Base-by-base conservation (phyloP, 441 rosid genomes). In the Macaranga tanarius region DNA sequence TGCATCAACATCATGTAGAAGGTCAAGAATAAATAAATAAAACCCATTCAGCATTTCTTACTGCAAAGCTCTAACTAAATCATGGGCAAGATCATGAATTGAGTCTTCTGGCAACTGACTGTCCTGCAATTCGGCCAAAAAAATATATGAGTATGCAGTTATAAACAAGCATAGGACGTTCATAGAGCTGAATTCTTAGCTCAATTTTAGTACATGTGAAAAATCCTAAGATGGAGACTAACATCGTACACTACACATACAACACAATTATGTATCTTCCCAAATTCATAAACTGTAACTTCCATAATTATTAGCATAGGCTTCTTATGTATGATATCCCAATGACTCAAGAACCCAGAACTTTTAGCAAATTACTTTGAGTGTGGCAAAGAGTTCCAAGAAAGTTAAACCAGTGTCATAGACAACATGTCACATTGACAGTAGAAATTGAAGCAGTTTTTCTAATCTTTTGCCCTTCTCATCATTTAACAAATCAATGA, bases 101-200 rank as follows among this genome's bases (percentile, higher is more conserved):
- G 99, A 95, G 66, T 90, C 97, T 89, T 95, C 99, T 12, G 98
- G 99, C 52, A 93, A 83, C 79, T 86, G 87, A 75, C 83, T 76
- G 83, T 95, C 99, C 99, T 95, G 85, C 81, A 88, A 75, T 71
- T 52, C 64, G 67, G 73, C 65, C 44, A 61, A 51, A 31, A 31
- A 31, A 55, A 67, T 56, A 25, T 51, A 65, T 73, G 23, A 70
- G 11, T 20, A 28, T 66, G 74, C 60, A 64, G 55, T 68, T 56
- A 58, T 52, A 38, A 69, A 47, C 19, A 22, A 55, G 62, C 17
- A 60, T 65, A 17, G 10, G 63, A 28, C 34, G 51, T 69, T 65
- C 79, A 76, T 22, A 60, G 16, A 31, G 38, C 45, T 42, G 11
- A 42, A 42, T 42, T 0, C 45, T 42, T 10, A 42, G 45, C 38